phyloP scores from a whole-genome alignment of 179 eudicot genomes.

The Gypsophila paniculata region DNA sequence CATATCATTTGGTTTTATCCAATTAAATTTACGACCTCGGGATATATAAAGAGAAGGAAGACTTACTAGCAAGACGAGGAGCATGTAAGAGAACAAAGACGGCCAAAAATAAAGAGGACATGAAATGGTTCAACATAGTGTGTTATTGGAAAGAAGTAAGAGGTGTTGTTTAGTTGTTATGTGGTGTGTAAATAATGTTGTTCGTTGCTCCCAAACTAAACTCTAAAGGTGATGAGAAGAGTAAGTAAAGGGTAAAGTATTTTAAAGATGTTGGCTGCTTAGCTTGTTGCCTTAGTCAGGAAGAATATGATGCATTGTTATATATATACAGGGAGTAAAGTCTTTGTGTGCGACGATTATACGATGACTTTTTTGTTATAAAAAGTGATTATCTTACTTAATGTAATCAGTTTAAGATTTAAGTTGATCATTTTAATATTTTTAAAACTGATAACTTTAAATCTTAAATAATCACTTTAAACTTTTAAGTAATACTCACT shows the following conservation, averaged over 20 bases:
- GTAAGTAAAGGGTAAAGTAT: not conserved
- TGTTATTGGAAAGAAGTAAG: not conserved
- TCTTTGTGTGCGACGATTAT: too few species aligned
- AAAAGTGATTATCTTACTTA: too few species aligned
- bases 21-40: too few species aligned
- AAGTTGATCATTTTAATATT: too few species aligned
- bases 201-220: not conserved
- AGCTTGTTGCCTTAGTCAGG: not conserved
- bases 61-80: constrained; percentile 14
- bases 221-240: constrained; percentile 5
- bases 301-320: not conserved
- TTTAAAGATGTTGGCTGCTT: not conserved
- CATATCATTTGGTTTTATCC: too few species aligned
- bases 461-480: too few species aligned
- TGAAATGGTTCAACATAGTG: not conserved
- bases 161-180: not conserved
- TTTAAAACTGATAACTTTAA: too few species aligned
- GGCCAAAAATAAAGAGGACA: not conserved
- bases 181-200: not conserved
- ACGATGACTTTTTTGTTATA: too few species aligned
- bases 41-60: too few species aligned
- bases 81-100: constrained; percentile 8
- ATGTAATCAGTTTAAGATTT: too few species aligned
- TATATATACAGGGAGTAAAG: too few species aligned
- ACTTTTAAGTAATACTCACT: too few species aligned